A percentile compares a stretch with the other conserved stretches of the same genome.
Conservation (phyloP, 2,329 filamentous ascomycete species). For the Stachybotrys echinatus region DNA sequence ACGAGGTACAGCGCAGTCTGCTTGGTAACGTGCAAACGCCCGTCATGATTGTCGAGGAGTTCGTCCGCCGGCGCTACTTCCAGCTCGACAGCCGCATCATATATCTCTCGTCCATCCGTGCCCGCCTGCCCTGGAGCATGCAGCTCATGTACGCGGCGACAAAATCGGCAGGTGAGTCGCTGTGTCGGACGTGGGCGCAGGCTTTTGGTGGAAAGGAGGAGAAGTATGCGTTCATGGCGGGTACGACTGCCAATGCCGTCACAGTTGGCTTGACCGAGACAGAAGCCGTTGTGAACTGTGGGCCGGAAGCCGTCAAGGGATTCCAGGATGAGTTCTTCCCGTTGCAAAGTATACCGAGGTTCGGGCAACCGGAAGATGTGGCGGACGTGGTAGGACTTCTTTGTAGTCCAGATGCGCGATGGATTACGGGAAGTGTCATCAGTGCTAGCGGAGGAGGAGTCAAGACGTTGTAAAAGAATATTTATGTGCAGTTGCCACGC, state of each 20-base stretch:
- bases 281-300: slow-evolving; percentile 24
- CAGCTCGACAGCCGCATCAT: slow-evolving; percentile 26
- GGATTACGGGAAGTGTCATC: slow-evolving; percentile 29
- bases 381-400: slow-evolving; percentile 28
- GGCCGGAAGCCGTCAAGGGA: slow-evolving; percentile 19
- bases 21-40: slow-evolving; percentile 29
- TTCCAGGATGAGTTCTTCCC: slow-evolving; percentile 28
- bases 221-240: slow-evolving; percentile 25
- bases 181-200: slow-evolving; percentile 29
- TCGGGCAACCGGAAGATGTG: slow-evolving; percentile 28
- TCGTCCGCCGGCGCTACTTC: slow-evolving; percentile 23
- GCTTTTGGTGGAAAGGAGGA: slow-evolving; percentile 28
- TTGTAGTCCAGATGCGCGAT: slow-evolving; percentile 24
- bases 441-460: slow-evolving; percentile 28
- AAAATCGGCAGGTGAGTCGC: slow-evolving; percentile 27
- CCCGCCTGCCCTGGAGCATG: slow-evolving; percentile 23
- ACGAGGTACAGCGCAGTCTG: slow-evolving; percentile 22
- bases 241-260: slow-evolving; percentile 28
- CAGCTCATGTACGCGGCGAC: slow-evolving; percentile 27
- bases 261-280: slow-evolving; percentile 25
- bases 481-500: too few relatives aligned
- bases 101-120: slow-evolving; percentile 26
- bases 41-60: slow-evolving; percentile 26
- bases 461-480: slow-evolving; percentile 17
- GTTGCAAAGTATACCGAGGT: slow-evolving; percentile 21